Percentiles rank a stretch among this genome's conserved stretches.
These are phyloP conservation scores for Uronychia binucleata DNA, from an alignment of 73 alveolate species.

Conservation along the genomic window DNA sequence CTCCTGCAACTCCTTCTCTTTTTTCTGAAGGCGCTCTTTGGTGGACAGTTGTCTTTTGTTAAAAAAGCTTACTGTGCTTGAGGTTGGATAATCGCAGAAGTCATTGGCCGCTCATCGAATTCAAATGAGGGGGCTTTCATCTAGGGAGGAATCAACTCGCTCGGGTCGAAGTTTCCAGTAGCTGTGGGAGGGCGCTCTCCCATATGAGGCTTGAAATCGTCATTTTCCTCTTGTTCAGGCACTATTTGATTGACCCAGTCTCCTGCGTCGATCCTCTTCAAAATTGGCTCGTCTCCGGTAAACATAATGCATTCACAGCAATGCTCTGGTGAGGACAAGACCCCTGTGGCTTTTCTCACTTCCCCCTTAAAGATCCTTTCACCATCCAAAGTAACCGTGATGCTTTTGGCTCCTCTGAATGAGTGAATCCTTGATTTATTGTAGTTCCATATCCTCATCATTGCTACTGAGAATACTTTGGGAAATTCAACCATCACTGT, in stretches of 20 bases:
- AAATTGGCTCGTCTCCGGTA: constrained; percentile 64
- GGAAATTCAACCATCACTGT: constrained; percentile 63
- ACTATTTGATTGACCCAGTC: constrained; percentile 78
- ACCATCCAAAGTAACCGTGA: constrained; percentile 61
- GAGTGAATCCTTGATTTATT: constrained; percentile 88
- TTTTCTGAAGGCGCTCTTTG: neutral
- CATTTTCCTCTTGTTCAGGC: constrained; percentile 27
- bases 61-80: too few relatives aligned
- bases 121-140: neutral
- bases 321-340: constrained; percentile 59
- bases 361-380: constrained; percentile 72
- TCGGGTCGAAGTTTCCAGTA: constrained; percentile 1
- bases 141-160: neutral
- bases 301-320: constrained; percentile 77
- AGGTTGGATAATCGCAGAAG: constrained; percentile 19
- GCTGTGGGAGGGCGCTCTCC: constrained; percentile 21
- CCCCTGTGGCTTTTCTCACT: constrained; percentile 78
- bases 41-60: neutral
- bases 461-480: constrained; percentile 42
- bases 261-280: constrained; percentile 58
- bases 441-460: constrained; percentile 93
- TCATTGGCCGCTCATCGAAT: constrained; percentile 36
- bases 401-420: constrained; percentile 83
- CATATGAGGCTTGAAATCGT: neutral
- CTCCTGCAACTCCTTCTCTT: neutral